Conservation (phyloP, 192 early-diverging fungal genomes). For the Spizellomyces punctatus region DNA sequence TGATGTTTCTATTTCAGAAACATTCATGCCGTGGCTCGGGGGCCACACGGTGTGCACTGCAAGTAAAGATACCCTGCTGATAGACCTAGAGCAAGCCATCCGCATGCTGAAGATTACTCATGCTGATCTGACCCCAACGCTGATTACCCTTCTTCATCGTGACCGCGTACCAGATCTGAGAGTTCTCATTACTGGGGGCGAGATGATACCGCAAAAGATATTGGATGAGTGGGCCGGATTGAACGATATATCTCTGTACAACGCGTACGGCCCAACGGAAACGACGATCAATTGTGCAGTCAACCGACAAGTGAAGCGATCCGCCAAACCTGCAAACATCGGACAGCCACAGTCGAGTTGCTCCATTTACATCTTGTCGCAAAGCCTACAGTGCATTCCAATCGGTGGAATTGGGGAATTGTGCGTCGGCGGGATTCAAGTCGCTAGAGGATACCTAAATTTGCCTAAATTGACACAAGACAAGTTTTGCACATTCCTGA, state of each 20-base stretch:
- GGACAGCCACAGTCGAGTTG: constrained; percentile 19
- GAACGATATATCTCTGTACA: neutral
- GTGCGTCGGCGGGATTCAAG: constrained; percentile 39
- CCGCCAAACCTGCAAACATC: constrained; percentile 7
- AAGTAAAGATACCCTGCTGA: neutral
- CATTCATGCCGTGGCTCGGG: constrained; percentile 15
- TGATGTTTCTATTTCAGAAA: constrained; percentile 35
- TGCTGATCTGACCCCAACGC: constrained; percentile 13
- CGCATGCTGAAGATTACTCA: neutral
- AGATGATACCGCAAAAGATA: constrained; percentile 15
- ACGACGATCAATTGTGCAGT: constrained; percentile 14
- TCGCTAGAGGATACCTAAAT: constrained; percentile 32
- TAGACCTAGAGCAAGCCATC: constrained; percentile 1
- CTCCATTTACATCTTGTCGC: constrained; percentile 19
- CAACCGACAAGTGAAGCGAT: neutral
- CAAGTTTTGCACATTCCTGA: constrained; percentile 16
- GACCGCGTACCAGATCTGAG: constrained; percentile 5
- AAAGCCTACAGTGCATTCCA: constrained; percentile 30
- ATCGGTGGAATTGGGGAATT: constrained; percentile 46
- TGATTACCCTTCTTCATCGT: neutral
- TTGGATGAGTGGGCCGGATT: constrained; percentile 14
- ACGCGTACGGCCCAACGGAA: constrained; percentile 21
- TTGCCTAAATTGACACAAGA: constrained; percentile 19
- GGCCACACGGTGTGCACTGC: constrained; percentile 7
- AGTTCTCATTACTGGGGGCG: constrained; percentile 14